Evolutionary conservation across 1,139 yeast species (phyloP), one percentile per base, ranked within the genome.

Genomic region (Kluyveromyces marxianus): DNA sequence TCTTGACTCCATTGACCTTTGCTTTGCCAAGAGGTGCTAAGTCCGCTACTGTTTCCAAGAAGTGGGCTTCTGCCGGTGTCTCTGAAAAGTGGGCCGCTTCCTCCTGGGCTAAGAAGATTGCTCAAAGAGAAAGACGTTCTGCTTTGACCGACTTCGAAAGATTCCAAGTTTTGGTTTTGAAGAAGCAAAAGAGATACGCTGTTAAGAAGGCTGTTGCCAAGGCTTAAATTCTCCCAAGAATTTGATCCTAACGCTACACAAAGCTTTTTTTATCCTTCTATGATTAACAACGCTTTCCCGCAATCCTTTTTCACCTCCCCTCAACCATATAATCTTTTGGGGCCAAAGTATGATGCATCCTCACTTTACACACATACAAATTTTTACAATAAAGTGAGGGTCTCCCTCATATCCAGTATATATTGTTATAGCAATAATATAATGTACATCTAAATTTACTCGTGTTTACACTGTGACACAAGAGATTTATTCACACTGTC

Each of bases 81-180:
- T 84, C 81, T 64, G 77, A 81, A 69, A 86, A 90, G 76, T 92
- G 97, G 97, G 81, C 85, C 63, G 77, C 85, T 66, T 78, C 97
- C 60, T 70, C 95, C 50, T 89, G 97, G 97, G 97, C 97, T 69
- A 87, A 92, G 86, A 89, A 88, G 81, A 83, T 92, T 69, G 96
- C 95, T 69, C 83, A 86, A 74, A 88, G 85, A 75, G 82, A 85
- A 75, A 88, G 83, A 75, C 87, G 98, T 81, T 74, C 94, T 66
- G 77, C 83, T 70, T 84, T 94, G 72, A 71, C 92, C 64, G 99
- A 92, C 77, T 92, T 92, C 69, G 97, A 92, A 81, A 90, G 99
- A 83, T 92, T 92, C 97, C 97, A 92, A 81, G 98, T 90, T 66
- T 72, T 86, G 73, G 94, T 88, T 65, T 83, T 88, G 74, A 90